Evolutionary conservation across 1,139 yeast genomes (phyloP).

Genomic region (Geotrichum candidum): DNA sequence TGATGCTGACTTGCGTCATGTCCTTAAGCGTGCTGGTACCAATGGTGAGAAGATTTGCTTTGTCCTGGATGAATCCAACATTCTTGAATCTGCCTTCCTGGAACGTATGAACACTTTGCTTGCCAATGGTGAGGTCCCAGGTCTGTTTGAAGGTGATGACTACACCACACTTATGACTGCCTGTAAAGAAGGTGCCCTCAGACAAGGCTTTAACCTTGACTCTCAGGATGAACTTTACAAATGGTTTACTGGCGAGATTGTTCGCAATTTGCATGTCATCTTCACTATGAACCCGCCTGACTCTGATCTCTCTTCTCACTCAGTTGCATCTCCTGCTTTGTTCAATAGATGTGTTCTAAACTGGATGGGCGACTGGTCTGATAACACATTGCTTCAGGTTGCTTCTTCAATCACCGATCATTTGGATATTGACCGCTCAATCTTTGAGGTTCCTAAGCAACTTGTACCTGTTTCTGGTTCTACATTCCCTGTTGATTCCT

Average conservation of each 20-base stretch:
- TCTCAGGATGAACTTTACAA: constrained; percentile 63
- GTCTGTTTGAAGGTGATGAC: constrained; percentile 78
- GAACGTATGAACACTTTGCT: constrained; percentile 89
- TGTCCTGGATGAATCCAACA: constrained; percentile 73
- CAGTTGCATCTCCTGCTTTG: constrained; percentile 80
- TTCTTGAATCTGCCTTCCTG: constrained; percentile 69
- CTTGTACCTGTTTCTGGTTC: constrained; percentile 20
- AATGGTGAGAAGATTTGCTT: constrained; percentile 64
- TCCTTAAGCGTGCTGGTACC: constrained; percentile 47
- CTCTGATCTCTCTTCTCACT: constrained; percentile 37
- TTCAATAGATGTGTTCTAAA: constrained; percentile 84
- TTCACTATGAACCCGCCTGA: constrained; percentile 65
- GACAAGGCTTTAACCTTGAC: constrained; percentile 60
- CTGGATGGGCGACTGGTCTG: constrained; percentile 87
- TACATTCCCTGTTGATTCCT: constrained; percentile 25
- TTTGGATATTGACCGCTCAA: constrained; percentile 50
- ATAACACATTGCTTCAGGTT: constrained; percentile 46
- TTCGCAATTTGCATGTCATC: constrained; percentile 72
- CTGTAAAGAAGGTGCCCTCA: constrained; percentile 54
- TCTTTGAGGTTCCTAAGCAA: constrained; percentile 36
- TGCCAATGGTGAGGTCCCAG: constrained; percentile 92
- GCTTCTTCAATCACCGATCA: constrained; percentile 40
- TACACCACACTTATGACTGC: constrained; percentile 46
- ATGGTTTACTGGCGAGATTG: constrained; percentile 70
- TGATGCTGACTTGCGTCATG: constrained; percentile 53